Evolutionary conservation across 2,329 filamentous ascomycete genomes (phyloP).

Genomic region (Colletotrichum echinochloae): DNA sequence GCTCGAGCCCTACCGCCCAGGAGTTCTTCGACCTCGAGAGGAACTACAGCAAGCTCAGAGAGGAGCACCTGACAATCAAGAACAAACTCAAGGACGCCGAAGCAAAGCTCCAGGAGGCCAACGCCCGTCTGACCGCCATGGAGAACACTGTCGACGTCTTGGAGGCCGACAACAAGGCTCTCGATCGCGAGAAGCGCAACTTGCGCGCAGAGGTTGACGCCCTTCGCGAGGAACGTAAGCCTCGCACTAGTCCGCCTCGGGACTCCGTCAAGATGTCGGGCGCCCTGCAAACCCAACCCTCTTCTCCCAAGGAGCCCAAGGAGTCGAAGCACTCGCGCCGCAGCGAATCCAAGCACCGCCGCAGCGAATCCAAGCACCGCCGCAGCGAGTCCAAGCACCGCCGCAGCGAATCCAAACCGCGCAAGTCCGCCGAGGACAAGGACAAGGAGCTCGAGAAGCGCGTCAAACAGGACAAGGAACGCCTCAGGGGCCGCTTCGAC

Average conservation of each 20-base stretch:
- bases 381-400: slow-evolving; percentile 43
- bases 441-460: slow-evolving; percentile 41
- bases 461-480: slow-evolving; percentile 51
- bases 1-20: slow-evolving; percentile 42
- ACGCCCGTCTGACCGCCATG: slow-evolving; percentile 44
- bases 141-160: slow-evolving; percentile 45
- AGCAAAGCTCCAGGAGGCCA: slow-evolving; percentile 39
- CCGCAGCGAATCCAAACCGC: slow-evolving; percentile 47
- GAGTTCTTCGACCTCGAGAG: slow-evolving; percentile 37
- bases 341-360: slow-evolving; percentile 42
- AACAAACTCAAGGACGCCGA: slow-evolving; percentile 29
- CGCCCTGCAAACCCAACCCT: slow-evolving; percentile 45
- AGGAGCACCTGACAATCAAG: slow-evolving; percentile 43
- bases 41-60: slow-evolving; percentile 40
- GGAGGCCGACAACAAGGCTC: slow-evolving; percentile 50
- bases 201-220: slow-evolving; percentile 46
- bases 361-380: slow-evolving; percentile 43
- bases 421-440: slow-evolving; percentile 43
- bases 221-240: slow-evolving; percentile 32
- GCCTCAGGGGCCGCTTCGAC: slow-evolving; percentile 54
- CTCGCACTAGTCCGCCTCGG: slow-evolving; percentile 27
- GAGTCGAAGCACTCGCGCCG: too few relatives aligned
- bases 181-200: slow-evolving; percentile 44
- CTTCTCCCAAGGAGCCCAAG: slow-evolving; percentile 32
- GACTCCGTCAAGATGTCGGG: slow-evolving; percentile 44